phyloP scores from a whole-genome alignment of 495 filamentous ascomycete genomes.

The Lentithecium fluviatile region DNA sequence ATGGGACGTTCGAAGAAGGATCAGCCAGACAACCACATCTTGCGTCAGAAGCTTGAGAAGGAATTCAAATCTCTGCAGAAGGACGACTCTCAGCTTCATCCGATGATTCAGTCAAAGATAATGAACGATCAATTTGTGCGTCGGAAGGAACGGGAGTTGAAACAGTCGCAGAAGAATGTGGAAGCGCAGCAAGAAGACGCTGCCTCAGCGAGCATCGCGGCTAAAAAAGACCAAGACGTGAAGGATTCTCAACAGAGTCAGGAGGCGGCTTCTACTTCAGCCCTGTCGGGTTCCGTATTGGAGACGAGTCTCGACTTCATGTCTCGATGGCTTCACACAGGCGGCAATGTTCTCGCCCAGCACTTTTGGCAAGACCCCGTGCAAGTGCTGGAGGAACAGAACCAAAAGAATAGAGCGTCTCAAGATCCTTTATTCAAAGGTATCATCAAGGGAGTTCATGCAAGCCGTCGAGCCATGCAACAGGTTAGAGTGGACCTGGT shows the following conservation, averaged over 20 bases:
- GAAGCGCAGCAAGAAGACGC: too few relatives aligned
- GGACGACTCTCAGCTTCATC: slow-evolving; percentile 4
- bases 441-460: slow-evolving; percentile 2
- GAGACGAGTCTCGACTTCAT: slow-evolving; percentile 20
- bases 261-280: not conserved
- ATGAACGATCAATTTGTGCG: slow-evolving; percentile 20
- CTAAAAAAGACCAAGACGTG: too few relatives aligned
- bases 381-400: not conserved
- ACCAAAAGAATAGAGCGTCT: not conserved
- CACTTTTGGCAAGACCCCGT: slow-evolving; percentile 24
- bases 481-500: slow-evolving; percentile 8
- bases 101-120: slow-evolving; percentile 9
- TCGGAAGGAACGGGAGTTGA: slow-evolving; percentile 7
- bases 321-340: slow-evolving; percentile 13
- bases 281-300: not conserved
- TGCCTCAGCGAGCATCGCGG: too few relatives aligned
- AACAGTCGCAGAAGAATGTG: not conserved
- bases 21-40: slow-evolving; percentile 2
- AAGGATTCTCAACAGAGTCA: too few relatives aligned
- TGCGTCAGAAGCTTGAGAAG: slow-evolving; percentile 18
- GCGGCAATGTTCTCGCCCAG: slow-evolving; percentile 3
- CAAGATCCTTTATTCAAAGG: not conserved
- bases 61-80: slow-evolving; percentile 15
- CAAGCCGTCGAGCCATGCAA: slow-evolving; percentile 5
- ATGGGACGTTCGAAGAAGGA: slow-evolving; percentile 16